Evolutionary conservation across 1,284 basidiomycete genomes (phyloP).

Genomic region (Cerrena zonata): DNA sequence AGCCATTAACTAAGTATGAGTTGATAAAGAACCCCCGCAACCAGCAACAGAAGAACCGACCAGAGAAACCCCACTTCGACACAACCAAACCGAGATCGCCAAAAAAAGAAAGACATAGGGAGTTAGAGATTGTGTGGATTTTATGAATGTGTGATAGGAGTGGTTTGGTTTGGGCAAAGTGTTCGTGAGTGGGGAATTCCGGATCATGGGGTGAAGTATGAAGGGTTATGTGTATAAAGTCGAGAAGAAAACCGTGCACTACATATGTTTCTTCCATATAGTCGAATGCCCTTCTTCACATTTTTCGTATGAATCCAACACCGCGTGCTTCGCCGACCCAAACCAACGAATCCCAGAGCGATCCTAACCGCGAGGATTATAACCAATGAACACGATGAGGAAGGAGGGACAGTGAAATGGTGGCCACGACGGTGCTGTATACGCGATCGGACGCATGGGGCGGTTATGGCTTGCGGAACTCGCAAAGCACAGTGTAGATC

Average conservation of each 20-base stretch:
- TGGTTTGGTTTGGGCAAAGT: background rate
- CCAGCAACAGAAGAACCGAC: too few relatives aligned
- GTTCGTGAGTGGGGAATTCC: background rate
- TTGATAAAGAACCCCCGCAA: too few relatives aligned
- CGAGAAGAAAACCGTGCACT: constrained; percentile 32
- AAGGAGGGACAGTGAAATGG: constrained; percentile 9
- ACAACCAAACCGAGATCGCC: too few relatives aligned
- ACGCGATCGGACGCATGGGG: constrained; percentile 3
- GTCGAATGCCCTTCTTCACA: constrained; percentile 10
- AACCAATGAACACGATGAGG: constrained; percentile 12
- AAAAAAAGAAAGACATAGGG: too few relatives aligned
- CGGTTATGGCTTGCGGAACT: constrained; percentile 76
- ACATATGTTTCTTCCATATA: constrained; percentile 30
- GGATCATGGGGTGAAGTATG: constrained; percentile 6
- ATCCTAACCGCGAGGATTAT: background rate
- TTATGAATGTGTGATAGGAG: background rate
- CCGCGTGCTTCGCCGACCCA: constrained; percentile 5
- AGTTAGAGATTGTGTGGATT: too few relatives aligned
- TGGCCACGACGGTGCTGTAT: background rate
- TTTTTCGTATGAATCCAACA: constrained; percentile 12
- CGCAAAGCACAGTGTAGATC: constrained; percentile 91
- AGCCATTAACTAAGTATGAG: too few relatives aligned
- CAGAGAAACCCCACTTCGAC: too few relatives aligned
- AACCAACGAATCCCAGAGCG: constrained; percentile 1
- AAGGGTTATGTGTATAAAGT: constrained; percentile 16